These are phyloP conservation scores for Wakefieldia striispora DNA, from an alignment of 768 basidiomycete species.

Conservation along the genomic window DNA sequence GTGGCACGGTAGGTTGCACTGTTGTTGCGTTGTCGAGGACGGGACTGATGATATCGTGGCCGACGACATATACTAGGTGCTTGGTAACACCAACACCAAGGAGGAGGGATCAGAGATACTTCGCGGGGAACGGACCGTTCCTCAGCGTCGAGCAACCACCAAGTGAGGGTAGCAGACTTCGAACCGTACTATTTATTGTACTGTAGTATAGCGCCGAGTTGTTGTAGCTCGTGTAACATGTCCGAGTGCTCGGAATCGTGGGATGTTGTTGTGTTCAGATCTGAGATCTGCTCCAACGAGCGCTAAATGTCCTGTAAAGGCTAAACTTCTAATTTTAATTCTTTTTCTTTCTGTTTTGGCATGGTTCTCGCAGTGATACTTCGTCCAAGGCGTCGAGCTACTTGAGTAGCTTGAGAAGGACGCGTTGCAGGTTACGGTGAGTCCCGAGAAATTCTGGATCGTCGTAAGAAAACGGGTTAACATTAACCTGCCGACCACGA, in stretches of 20 bases:
- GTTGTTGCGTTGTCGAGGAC: conserved; percentile 2
- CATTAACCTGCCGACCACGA: not conserved
- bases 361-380: not conserved
- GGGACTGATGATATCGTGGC: not conserved
- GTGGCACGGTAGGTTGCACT: conserved; percentile 26
- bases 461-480: not conserved
- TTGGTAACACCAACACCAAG: conserved; percentile 42
- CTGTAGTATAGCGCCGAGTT: no score
- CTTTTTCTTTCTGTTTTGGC: not conserved
- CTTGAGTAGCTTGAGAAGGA: no score
- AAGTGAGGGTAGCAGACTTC: conserved; percentile 8
- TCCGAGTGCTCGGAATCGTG: not conserved
- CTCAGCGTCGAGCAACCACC: conserved; percentile 21
- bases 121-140: conserved; percentile 43
- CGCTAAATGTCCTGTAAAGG: conserved; percentile 10
- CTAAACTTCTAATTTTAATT: conserved; percentile 19
- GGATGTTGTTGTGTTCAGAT: conserved; percentile 2
- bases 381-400: no score
- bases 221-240: not conserved
- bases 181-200: no score
- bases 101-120: conserved; percentile 55
- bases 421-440: no score
- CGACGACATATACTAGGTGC: conserved; percentile 13
- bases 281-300: conserved; percentile 16
- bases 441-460: no score